A percentile compares a stretch with the other conserved stretches of the same genome.
These are phyloP conservation scores for Phaeotremella skinneri DNA, from an alignment of 768 basidiomycete species.

Conservation along the genomic window DNA sequence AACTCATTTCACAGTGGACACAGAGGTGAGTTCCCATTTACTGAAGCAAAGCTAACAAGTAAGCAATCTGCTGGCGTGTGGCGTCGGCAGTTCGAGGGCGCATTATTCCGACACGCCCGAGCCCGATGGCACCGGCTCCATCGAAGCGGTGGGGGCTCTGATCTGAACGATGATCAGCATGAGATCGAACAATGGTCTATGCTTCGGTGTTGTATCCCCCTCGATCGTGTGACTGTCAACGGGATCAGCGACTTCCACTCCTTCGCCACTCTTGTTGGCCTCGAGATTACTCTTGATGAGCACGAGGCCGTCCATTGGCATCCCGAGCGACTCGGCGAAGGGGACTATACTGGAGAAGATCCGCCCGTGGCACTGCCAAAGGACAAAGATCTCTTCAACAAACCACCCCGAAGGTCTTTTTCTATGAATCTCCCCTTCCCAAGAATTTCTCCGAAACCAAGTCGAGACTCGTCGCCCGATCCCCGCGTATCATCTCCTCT, in stretches of 20 bases:
- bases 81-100: constrained; percentile 44
- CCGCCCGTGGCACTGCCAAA: neutral
- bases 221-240: constrained; percentile 39
- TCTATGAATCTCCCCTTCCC: neutral
- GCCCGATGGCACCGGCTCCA: constrained; percentile 21
- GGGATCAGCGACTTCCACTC: constrained; percentile 47
- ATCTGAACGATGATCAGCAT: neutral
- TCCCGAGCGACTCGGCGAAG: constrained; percentile 11
- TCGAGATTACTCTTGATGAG: constrained; percentile 37
- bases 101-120: constrained; percentile 43
- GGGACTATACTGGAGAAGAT: constrained; percentile 4
- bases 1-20: constrained; percentile 60
- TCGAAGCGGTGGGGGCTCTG: neutral
- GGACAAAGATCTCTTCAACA: neutral
- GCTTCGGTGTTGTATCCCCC: constrained; percentile 46
- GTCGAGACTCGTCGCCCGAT: constrained; percentile 6
- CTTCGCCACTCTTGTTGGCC: constrained; percentile 43
- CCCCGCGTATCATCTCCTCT: neutral
- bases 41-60: constrained; percentile 55
- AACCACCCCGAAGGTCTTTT: neutral
- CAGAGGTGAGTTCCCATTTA: constrained; percentile 58
- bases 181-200: constrained; percentile 47
- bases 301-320: constrained; percentile 12
- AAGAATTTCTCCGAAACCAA: constrained; percentile 1
- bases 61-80: constrained; percentile 44